Percentiles rank a stretch among this genome's conserved stretches.
These are phyloP conservation scores for Cladophialophora carrionii DNA, from an alignment of 2,329 filamentous ascomycete genomes.

Conservation along the genomic window DNA sequence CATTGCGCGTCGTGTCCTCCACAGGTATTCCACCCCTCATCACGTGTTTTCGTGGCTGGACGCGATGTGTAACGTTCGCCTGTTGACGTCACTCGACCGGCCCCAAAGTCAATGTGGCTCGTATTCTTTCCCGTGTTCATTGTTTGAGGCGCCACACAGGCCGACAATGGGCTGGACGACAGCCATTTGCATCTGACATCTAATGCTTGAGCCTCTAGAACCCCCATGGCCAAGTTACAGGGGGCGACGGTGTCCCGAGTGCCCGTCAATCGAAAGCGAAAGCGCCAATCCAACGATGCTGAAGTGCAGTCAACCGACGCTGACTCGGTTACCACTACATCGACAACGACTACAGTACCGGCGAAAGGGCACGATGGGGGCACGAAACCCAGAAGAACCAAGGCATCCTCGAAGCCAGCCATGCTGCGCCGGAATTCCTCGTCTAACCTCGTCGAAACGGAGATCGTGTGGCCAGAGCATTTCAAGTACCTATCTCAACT, in stretches of 20 bases:
- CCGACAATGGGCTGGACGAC: background rate
- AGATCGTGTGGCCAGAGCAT: conserved; percentile 71
- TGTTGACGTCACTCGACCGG: background rate
- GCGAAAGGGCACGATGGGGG: conserved; percentile 63
- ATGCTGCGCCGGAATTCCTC: conserved; percentile 53
- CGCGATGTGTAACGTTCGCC: background rate
- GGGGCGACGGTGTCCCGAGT: conserved; percentile 48
- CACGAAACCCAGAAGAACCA: conserved; percentile 53
- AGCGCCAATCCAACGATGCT: conserved; percentile 47
- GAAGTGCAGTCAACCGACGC: conserved; percentile 10
- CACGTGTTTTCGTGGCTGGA: background rate
- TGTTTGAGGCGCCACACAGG: background rate
- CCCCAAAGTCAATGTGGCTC: background rate
- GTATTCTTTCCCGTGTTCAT: background rate
- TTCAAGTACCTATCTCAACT: conserved; percentile 75
- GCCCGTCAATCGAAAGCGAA: conserved; percentile 49
- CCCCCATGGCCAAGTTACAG: conserved; percentile 47
- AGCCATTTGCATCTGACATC: background rate
- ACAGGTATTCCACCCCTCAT: background rate
- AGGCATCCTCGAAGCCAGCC: conserved; percentile 44
- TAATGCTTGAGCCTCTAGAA: background rate
- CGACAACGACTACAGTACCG: conserved; percentile 52
- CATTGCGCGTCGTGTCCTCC: background rate
- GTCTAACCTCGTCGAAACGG: conserved; percentile 52
- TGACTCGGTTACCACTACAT: conserved; percentile 10